phyloP scores from a whole-genome alignment of 768 basidiomycete genomes.

The Leccinellum luteum region DNA sequence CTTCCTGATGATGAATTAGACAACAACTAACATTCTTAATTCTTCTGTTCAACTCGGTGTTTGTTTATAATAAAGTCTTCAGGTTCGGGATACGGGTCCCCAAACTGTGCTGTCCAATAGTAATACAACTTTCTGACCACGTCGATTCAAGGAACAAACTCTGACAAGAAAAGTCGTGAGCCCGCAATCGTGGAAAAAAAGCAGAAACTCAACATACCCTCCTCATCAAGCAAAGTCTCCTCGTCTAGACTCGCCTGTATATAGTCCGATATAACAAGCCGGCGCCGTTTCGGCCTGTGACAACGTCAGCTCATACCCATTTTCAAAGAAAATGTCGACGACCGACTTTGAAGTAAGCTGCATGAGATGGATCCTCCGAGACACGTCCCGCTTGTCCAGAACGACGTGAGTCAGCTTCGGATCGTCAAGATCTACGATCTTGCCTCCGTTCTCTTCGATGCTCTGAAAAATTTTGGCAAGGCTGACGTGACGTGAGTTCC shows the following conservation, averaged over 20 bases:
- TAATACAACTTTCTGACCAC: not conserved
- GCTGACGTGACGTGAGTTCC: constrained; percentile 35
- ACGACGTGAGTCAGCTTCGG: constrained; percentile 85
- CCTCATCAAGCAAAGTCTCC: constrained; percentile 79
- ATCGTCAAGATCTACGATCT: constrained; percentile 63
- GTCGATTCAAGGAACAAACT: not conserved
- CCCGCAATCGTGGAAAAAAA: not conserved
- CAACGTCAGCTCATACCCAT: constrained; percentile 9
- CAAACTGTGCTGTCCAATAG: too few species aligned
- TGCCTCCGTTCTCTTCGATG: constrained; percentile 72
- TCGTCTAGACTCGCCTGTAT: constrained; percentile 81
- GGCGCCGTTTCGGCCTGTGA: constrained; percentile 72
- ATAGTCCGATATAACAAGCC: constrained; percentile 76
- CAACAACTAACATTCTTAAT: too few species aligned
- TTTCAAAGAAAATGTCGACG: constrained; percentile 4
- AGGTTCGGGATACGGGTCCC: too few species aligned
- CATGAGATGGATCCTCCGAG: constrained; percentile 68
- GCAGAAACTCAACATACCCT: constrained; percentile 42
- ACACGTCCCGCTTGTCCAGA: constrained; percentile 77
- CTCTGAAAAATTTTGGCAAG: constrained; percentile 48
- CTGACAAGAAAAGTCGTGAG: not conserved
- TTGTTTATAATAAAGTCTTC: too few species aligned
- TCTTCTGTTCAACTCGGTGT: too few species aligned
- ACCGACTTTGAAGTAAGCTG: constrained; percentile 69
- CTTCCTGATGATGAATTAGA: too few species aligned